Evolutionary conservation across 2,329 filamentous ascomycete genomes (phyloP), one percentile per base, ranked within the genome.

Genomic region (Chaetomiaceae sp.): DNA sequence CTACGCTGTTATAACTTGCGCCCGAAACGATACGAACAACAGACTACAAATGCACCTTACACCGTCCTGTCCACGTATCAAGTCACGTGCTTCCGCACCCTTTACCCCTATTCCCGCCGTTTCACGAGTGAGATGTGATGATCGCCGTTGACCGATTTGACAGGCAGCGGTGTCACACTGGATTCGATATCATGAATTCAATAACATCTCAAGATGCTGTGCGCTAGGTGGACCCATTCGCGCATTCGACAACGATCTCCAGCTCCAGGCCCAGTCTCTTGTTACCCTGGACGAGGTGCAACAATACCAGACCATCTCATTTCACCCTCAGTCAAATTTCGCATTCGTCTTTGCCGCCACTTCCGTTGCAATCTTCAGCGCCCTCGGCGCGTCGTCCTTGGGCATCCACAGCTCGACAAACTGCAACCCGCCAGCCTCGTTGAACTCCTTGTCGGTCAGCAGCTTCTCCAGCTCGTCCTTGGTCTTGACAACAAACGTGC

Each of bases 391-490:
- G 66, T 94, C 88, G 50, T 88, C 76, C 66, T 78, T 84, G 9
- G 81, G 82, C 79, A 94, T 88, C 59, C 87, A 83, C 40, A 94
- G 60, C 71, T 94, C 88, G 34, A 94, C 87, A 61, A 94, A 81
- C 64, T 89, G 73, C 55, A 83, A 60, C 38, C 68, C 66, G 32
- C 69, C 64, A 9, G 70, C 71, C 7, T 75, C 71, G 34, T 74
- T 76, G 63, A 93, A 90, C 30, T 77, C 69, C 39, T 76, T 60
- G 52, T 90, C 72, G 1, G 67, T 68, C 49, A 93, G 78, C 19
- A 93, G 68, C 33, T 72, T 64, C 51, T 84, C 76, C 27, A 90
- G 67, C 60, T 89, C 79, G 22, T 78, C 70, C 67, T 82, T 83
- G 17, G 81, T 88, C 68, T 79, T 83, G 56, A 88, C 73, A 38